These are phyloP conservation scores for Pleurotus djamor DNA, from an alignment of 768 basidiomycete species.

Conservation along the genomic window DNA sequence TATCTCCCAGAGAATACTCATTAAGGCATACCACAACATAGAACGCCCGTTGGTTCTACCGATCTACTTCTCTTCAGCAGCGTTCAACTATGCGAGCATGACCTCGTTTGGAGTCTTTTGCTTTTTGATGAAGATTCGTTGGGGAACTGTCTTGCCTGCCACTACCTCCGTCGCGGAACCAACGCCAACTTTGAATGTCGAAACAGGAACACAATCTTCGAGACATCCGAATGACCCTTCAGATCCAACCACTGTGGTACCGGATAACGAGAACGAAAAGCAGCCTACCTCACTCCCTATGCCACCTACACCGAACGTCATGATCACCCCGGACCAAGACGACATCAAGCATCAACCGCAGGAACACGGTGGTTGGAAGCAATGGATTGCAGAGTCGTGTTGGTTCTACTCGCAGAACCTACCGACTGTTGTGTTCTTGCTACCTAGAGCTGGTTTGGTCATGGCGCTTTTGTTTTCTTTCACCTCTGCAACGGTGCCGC, in stretches of 20 bases:
- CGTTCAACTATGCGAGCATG: constrained; percentile 72
- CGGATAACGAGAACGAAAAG: background rate
- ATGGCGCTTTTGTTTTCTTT: constrained; percentile 72
- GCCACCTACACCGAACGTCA: background rate
- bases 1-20: background rate
- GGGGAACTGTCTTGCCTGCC: constrained; percentile 55
- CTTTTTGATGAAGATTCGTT: constrained; percentile 79
- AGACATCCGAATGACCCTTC: constrained; percentile 6
- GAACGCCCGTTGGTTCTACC: constrained; percentile 83
- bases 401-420: constrained; percentile 85
- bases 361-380: constrained; percentile 33
- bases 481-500: constrained; percentile 21
- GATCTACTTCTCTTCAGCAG: constrained; percentile 80
- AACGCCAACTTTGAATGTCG: background rate
- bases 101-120: constrained; percentile 82
- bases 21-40: constrained; percentile 20
- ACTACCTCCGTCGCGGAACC: constrained; percentile 24
- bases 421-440: constrained; percentile 76
- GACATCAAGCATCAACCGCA: no score
- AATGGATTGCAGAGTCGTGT: constrained; percentile 72
- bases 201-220: background rate
- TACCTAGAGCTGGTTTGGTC: constrained; percentile 79
- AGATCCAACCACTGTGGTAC: constrained; percentile 1
- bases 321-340: background rate
- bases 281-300: background rate